These are phyloP conservation scores for Neurospora tetrasperma DNA, from an alignment of 495 filamentous ascomycete species.

Conservation along the genomic window DNA sequence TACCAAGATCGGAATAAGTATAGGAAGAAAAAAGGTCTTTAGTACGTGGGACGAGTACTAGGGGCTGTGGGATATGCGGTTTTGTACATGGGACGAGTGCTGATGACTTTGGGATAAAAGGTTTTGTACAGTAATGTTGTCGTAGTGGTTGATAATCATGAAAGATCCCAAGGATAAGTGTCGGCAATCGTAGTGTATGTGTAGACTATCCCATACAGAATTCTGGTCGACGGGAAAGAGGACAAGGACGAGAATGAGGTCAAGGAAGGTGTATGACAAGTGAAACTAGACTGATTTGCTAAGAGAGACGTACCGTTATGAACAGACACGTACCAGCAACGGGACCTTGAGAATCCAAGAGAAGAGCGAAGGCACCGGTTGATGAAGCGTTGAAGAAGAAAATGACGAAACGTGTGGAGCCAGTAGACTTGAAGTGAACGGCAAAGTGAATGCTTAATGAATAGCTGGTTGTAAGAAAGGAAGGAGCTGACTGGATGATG, in stretches of 20 bases:
- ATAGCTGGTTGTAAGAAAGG: not conserved
- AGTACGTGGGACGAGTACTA: not conserved
- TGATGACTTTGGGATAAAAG: not conserved
- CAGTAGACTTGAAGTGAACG: not conserved
- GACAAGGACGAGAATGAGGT: not conserved
- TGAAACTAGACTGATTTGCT: not conserved
- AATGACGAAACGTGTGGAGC: not conserved
- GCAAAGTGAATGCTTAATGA: not conserved
- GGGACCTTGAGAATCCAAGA: not conserved
- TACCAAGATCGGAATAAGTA: not conserved
- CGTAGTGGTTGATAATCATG: not conserved
- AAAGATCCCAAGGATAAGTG: not conserved
- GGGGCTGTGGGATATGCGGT: too few species aligned
- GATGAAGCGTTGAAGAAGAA: not conserved
- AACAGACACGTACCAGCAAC: not conserved
- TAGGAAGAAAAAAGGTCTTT: not conserved
- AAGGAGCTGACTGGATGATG: not conserved
- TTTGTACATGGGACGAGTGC: not conserved
- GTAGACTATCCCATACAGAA: not conserved
- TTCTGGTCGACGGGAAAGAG: not conserved
- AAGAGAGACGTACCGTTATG: not conserved
- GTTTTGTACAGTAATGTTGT: not conserved
- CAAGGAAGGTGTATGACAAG: not conserved
- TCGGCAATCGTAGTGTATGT: not conserved
- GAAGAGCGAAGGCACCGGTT: not conserved